These are phyloP conservation scores for Populus simonii DNA, from an alignment of 345 rosid genomes.

Conservation along the genomic window DNA sequence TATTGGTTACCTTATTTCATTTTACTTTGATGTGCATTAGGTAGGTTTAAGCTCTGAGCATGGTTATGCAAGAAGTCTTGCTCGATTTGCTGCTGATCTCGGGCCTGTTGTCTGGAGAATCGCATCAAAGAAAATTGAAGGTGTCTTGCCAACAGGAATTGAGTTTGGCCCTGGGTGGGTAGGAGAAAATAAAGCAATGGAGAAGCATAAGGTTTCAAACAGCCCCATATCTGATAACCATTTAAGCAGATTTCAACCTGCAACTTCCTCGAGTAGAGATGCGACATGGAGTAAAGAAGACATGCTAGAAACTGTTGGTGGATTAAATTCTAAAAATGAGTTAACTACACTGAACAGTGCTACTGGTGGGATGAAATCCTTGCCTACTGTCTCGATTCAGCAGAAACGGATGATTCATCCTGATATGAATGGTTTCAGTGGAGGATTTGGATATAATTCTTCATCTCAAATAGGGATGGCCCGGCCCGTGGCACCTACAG, in stretches of 20 bases:
- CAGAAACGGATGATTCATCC: constrained; percentile 26
- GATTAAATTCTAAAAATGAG: constrained; percentile 39
- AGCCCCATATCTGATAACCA: constrained; percentile 34
- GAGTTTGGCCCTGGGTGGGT: constrained; percentile 79
- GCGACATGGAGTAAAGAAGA: constrained; percentile 40
- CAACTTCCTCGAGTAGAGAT: constrained; percentile 31
- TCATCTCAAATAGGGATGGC: constrained; percentile 22
- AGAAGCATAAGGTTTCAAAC: constrained; percentile 32
- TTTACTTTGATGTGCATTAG: constrained; percentile 37
- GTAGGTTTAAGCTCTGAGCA: constrained; percentile 73
- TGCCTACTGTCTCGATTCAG: constrained; percentile 24
- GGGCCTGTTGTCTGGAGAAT: constrained; percentile 78
- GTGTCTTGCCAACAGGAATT: constrained; percentile 55
- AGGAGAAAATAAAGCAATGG: constrained; percentile 53
- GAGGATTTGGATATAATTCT: constrained; percentile 26
- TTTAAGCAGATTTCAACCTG: constrained; percentile 44
- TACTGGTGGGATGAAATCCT: constrained; percentile 20
- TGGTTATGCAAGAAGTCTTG: constrained; percentile 83
- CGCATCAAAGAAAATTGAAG: constrained; percentile 67
- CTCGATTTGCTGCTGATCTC: constrained; percentile 78
- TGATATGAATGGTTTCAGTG: constrained; percentile 23
- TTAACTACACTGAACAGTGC: constrained; percentile 20
- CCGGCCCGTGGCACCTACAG: constrained; percentile 24
- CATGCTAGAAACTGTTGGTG: constrained; percentile 23
- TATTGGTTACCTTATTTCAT: constrained; percentile 1